Evolutionary conservation across 2,329 filamentous ascomycete species (phyloP), one percentile per base, ranked within the genome.

Genomic region (Penicillium palitans): DNA sequence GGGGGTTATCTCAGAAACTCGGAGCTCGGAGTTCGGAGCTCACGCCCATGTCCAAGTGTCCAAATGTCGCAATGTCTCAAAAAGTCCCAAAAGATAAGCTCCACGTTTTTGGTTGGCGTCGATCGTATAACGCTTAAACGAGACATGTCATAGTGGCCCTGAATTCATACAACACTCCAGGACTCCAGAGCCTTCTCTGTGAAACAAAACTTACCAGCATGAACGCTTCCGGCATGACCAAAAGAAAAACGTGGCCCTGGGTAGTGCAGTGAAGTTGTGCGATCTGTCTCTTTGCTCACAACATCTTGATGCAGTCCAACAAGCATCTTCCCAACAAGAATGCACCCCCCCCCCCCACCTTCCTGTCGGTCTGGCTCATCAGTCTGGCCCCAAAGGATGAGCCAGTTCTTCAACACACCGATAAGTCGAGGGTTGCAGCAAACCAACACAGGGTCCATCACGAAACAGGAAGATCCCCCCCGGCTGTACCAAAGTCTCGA

Each of bases 21-120:
- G 55, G 55, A 53, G 17, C 35, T 57, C 55, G 55, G 55, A 53
- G 33, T 31, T 47, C 35, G 33, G 52, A 10, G 31, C 31, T 56
- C 40, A 54, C 19, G 19, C 10, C 3, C 9, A 29, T 29, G 29
- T 10, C 29, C 29, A 31, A 31, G 5, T 12, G 29, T 12, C 19
- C 19, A 21, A 21, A 21, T 21, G 19, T 21, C 19, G 19, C 19
- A 21, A 21, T 21, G 19, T 21, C 19, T 21, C 19, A 21, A 17
- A 41, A 40, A 31, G 24, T 21, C 15, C 12, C 41, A 10, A 24
- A 41, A 31, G 33, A 55, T 48, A 31, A 49, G 19, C 37, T 41
- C 44, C 24, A 13, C 12, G 35, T 31, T 27, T 15, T 15, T 52
- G 6, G 6, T 4, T 33, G n/a, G 19, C 27, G 5, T 45, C 17